Evolutionary conservation across 1,139 yeast genomes (phyloP).

Genomic region (Candida sojae): DNA sequence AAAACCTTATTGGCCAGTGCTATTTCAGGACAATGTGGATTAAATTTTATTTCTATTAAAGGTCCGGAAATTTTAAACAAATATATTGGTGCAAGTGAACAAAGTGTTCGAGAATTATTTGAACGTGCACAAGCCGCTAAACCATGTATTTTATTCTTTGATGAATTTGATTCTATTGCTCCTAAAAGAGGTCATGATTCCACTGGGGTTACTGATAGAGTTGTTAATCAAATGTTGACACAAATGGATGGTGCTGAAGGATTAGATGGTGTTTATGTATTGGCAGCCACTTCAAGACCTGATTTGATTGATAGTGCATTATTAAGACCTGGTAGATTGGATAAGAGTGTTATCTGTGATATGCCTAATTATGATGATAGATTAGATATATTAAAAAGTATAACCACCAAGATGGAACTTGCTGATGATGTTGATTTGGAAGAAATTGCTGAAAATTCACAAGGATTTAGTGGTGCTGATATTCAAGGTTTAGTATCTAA

Average conservation of each 20-base stretch:
- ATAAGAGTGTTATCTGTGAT: slow-evolving; percentile 87
- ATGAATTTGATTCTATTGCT: slow-evolving; percentile 95
- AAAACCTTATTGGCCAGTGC: slow-evolving; percentile 93
- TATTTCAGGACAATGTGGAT: slow-evolving; percentile 91
- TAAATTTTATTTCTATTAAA: slow-evolving; percentile 89
- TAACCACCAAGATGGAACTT: slow-evolving; percentile 57
- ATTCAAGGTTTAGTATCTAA: slow-evolving; percentile 90
- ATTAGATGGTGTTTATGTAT: slow-evolving; percentile 90
- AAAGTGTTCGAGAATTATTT: slow-evolving; percentile 87
- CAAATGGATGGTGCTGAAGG: slow-evolving; percentile 99
- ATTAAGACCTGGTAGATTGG: slow-evolving; percentile 92
- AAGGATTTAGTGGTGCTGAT: slow-evolving; percentile 93
- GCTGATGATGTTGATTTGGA: slow-evolving; percentile 53
- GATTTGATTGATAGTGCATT: slow-evolving; percentile 94
- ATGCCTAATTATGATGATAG: slow-evolving; percentile 77
- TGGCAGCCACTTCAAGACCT: slow-evolving; percentile 96
- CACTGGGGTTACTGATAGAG: slow-evolving; percentile 97
- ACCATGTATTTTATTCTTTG: slow-evolving; percentile 92
- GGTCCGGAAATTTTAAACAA: slow-evolving; percentile 97
- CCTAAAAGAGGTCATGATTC: slow-evolving; percentile 98
- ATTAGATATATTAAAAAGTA: slow-evolving; percentile 67
- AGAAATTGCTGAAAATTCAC: slow-evolving; percentile 59
- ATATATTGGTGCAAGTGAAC: slow-evolving; percentile 97
- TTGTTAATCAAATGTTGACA: slow-evolving; percentile 93
- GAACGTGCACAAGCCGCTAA: slow-evolving; percentile 93